Evolutionary conservation across 2,329 filamentous ascomycete genomes (phyloP).

Genomic region (Xylariales sp.): DNA sequence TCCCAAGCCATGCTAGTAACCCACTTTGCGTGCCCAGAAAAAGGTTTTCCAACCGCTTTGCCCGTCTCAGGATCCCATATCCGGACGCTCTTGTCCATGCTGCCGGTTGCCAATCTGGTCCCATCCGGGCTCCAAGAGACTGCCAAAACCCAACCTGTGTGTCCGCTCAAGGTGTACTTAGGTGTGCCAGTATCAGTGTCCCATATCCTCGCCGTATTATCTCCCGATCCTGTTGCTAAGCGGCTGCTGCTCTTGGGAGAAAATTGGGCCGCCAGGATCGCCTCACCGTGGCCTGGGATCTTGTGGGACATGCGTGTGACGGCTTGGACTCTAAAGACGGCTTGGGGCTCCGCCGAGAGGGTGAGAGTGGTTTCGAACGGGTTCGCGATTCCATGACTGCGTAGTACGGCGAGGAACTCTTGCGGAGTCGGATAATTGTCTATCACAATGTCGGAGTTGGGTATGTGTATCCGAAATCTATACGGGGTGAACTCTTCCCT

Average conservation of each 20-base stretch:
- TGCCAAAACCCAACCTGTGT: conserved; percentile 84
- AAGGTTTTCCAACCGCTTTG: conserved; percentile 61
- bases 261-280: conserved; percentile 83
- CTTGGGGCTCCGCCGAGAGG: conserved; percentile 70
- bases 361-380: conserved; percentile 53
- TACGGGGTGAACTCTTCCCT: conserved; percentile 58
- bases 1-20: conserved; percentile 89
- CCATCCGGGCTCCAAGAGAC: conserved; percentile 87
- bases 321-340: conserved; percentile 88
- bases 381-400: conserved; percentile 51
- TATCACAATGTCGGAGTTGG: conserved; percentile 46
- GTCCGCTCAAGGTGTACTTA: conserved; percentile 78
- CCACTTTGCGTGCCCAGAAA: conserved; percentile 88
- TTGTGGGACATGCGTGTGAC: conserved; percentile 85
- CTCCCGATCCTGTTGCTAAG: conserved; percentile 84
- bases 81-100: conserved; percentile 80
- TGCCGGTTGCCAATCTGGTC: conserved; percentile 76
- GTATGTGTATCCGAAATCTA: conserved; percentile 56
- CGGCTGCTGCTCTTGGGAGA: conserved; percentile 72
- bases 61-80: conserved; percentile 86
- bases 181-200: conserved; percentile 93
- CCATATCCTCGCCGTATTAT: conserved; percentile 89
- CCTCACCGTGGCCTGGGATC: conserved; percentile 87
- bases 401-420: conserved; percentile 50
- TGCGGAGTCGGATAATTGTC: conserved; percentile 47